Evolutionary conservation across 257 asterid genomes (phyloP), one percentile per base, ranked within the genome.

Genomic region (Nicotiana tabacum): DNA sequence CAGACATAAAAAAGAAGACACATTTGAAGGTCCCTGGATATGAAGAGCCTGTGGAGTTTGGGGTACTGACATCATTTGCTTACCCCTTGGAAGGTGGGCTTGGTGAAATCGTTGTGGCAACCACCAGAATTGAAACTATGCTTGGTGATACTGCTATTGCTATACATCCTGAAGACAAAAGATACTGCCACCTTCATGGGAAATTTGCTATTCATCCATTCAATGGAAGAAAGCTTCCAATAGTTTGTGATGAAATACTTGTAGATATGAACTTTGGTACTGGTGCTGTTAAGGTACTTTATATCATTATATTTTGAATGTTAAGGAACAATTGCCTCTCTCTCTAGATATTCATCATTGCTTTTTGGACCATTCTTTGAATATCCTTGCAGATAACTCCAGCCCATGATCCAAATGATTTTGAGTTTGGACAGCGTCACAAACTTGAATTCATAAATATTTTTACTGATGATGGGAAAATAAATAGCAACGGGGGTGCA

Each of bases 111-210:
- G 90, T 95, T 70, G 99, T 95, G 86, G 99, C 97, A 13, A 95
- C 99, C 76, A 93, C 98, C 9, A 90, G 97, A 77, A 89, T 95
- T 82, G 99, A 95, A 86, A 93, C 99, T 65, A 92, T 93, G 98
- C 91, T 95, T 58, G 99, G 99, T 53, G 99, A 93, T 84, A 90
- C 99, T 58, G 99, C 99, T 9, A 90, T 95, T 84, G 99, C 99
- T 35, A 83, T 95, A 82, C 99, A 95, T 86, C 98, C 99, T 5
- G 84, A 95, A 78, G 98, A 95, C 86, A 76, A 87, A 57, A 88
- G 96, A 87, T 95, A 93, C 89, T 85, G 77, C 66, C 90, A 93
- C 88, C 91, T 95, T 84, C 99, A 92, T 83, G 97, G 97, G 67
- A 92, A 91, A 83, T 92, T 82, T 68, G 98, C 96, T 1, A 48